A percentile compares a stretch with the other conserved stretches of the same genome.
Evolutionary conservation across 768 basidiomycete genomes (phyloP).

Genomic region (Boletellus sp.): DNA sequence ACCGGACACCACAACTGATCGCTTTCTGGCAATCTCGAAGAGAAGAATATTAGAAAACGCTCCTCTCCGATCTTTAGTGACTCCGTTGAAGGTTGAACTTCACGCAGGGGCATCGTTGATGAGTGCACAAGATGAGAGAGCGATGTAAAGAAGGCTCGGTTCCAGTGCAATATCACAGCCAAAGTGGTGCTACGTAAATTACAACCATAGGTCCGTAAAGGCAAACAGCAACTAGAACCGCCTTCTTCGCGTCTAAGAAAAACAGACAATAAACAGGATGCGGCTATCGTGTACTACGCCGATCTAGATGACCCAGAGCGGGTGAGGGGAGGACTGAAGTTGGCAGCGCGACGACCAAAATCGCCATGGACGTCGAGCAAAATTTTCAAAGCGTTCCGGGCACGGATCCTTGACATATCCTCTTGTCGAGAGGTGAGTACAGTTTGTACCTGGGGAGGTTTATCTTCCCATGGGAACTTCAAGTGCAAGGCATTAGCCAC

Average conservation of each 20-base stretch:
- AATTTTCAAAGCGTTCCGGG: slow-evolving; percentile 93
- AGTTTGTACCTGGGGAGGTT: slow-evolving; percentile 64
- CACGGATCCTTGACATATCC: slow-evolving; percentile 85
- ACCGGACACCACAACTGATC: slow-evolving; percentile 67
- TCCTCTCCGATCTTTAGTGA: slow-evolving; percentile 43
- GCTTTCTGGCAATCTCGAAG: slow-evolving; percentile 55
- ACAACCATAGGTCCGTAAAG: neutral
- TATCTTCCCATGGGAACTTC: slow-evolving; percentile 80
- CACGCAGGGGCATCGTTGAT: slow-evolving; percentile 48
- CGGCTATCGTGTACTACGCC: slow-evolving; percentile 10
- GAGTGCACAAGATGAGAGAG: neutral
- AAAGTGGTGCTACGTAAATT: slow-evolving; percentile 4
- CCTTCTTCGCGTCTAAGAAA: slow-evolving; percentile 6
- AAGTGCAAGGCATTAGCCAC: slow-evolving; percentile 9
- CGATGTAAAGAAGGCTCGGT: neutral
- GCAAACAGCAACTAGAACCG: neutral
- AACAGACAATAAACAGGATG: no score
- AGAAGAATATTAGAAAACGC: slow-evolving; percentile 64
- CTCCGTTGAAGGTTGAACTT: slow-evolving; percentile 28
- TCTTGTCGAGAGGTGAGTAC: slow-evolving; percentile 67
- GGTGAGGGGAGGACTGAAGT: slow-evolving; percentile 25
- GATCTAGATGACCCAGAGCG: slow-evolving; percentile 16
- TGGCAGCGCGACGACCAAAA: slow-evolving; percentile 61
- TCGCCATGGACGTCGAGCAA: slow-evolving; percentile 88
- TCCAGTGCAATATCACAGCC: neutral